Conservation (phyloP, 2,329 filamentous ascomycete genomes). For the Fusarium brevicatenulatum region DNA sequence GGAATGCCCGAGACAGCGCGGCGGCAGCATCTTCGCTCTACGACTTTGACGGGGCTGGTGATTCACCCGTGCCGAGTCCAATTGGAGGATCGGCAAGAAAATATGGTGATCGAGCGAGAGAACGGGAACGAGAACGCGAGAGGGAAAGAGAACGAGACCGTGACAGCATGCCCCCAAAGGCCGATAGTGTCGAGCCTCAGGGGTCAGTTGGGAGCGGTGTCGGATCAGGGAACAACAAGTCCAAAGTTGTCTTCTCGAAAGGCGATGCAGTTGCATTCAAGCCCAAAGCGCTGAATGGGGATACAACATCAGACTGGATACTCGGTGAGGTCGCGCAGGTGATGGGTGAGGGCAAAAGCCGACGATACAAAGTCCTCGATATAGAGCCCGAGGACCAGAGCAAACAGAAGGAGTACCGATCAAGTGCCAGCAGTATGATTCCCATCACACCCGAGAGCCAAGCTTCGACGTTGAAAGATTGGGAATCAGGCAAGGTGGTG, state of each 20-base stretch:
- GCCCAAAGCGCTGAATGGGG: conserved; percentile 61
- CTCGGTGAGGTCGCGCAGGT: conserved; percentile 82
- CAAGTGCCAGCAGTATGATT: conserved; percentile 79
- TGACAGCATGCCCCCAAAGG: conserved; percentile 62
- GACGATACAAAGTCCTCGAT: conserved; percentile 83
- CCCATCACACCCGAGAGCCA: conserved; percentile 70
- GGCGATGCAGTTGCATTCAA: conserved; percentile 75
- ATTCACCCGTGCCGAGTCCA: conserved; percentile 59
- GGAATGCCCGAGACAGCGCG: conserved; percentile 39
- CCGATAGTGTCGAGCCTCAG: conserved; percentile 66
- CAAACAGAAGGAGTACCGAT: conserved; percentile 75
- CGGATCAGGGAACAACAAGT: conserved; percentile 46
- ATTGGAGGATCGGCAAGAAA: conserved; percentile 51
- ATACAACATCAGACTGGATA: conserved; percentile 71
- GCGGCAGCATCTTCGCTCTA: conserved; percentile 53
- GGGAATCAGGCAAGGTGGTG: conserved; percentile 76
- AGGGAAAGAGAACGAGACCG: conserved; percentile 45
- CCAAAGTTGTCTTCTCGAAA: conserved; percentile 67
- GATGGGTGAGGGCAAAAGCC: conserved; percentile 78
- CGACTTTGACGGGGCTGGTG: conserved; percentile 57
- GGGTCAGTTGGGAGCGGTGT: conserved; percentile 51
- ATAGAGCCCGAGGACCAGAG: conserved; percentile 78
- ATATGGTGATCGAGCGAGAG: conserved; percentile 51
- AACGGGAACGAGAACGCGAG: conserved; percentile 52
- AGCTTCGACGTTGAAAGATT: conserved; percentile 64